These are phyloP conservation scores for Collybia sordida DNA, from an alignment of 768 basidiomycete species.

Conservation along the genomic window DNA sequence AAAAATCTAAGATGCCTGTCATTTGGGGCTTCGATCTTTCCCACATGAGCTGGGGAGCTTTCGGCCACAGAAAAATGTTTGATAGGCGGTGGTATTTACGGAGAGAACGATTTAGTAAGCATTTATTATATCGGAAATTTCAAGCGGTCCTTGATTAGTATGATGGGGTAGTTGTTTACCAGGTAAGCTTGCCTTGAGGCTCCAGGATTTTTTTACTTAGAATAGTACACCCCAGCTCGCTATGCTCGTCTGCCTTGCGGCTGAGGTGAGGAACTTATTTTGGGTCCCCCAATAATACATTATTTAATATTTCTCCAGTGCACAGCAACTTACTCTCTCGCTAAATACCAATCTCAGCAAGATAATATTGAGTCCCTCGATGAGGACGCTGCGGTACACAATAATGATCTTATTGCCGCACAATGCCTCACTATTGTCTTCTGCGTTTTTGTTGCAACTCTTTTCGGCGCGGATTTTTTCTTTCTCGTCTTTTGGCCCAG, in stretches of 20 bases:
- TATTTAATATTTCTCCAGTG: conserved; percentile 12
- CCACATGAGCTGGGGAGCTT: conserved; percentile 31
- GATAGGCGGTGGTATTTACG: conserved; percentile 30
- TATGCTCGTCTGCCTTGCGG: conserved; percentile 30
- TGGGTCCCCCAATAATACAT: too few relatives aligned
- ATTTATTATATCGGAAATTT: background rate
- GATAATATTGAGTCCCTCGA: conserved; percentile 21
- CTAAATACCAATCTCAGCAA: conserved; percentile 31
- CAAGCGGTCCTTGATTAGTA: background rate
- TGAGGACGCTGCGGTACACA: conserved; percentile 23
- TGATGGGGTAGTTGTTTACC: conserved; percentile 6
- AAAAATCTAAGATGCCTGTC: conserved; percentile 15
- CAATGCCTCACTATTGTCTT: conserved; percentile 31
- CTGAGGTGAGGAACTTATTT: conserved; percentile 23
- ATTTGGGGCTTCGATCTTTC: conserved; percentile 36
- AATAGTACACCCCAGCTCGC: conserved; percentile 16
- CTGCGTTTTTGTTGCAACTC: conserved; percentile 31
- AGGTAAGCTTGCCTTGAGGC: background rate
- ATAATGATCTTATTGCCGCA: conserved; percentile 28
- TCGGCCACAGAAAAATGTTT: conserved; percentile 28
- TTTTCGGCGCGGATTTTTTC: conserved; percentile 37
- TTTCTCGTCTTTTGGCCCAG: conserved; percentile 34
- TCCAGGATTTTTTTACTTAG: background rate
- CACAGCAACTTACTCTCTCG: conserved; percentile 33
- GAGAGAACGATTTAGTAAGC: conserved; percentile 29